Percentiles rank a stretch among this genome's conserved stretches.
These are phyloP conservation scores for Psilocybe tampanensis DNA, from an alignment of 768 basidiomycete genomes.

Conservation along the genomic window DNA sequence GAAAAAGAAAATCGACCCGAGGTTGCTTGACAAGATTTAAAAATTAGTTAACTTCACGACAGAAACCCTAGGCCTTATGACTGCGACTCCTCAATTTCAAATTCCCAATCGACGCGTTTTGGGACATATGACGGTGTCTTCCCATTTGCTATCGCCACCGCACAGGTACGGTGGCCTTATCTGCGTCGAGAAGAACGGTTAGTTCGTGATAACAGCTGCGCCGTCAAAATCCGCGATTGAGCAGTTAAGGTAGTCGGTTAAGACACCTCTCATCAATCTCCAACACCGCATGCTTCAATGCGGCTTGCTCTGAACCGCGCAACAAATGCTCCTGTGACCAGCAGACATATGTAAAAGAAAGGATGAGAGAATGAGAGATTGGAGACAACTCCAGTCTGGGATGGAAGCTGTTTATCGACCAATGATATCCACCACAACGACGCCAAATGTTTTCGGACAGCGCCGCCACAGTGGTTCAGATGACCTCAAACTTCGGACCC, in stretches of 20 bases:
- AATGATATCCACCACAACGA: constrained; percentile 4
- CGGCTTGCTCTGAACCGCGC: background rate
- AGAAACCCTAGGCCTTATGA: too few relatives aligned
- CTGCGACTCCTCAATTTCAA: too few relatives aligned
- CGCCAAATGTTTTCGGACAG: background rate
- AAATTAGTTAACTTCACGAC: too few relatives aligned
- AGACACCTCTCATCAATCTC: background rate
- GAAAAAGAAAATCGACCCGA: too few relatives aligned
- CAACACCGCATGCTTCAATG: background rate
- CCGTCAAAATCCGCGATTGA: constrained; percentile 3
- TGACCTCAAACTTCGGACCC: constrained; percentile 11
- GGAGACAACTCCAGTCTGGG: constrained; percentile 7
- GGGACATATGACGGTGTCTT: background rate
- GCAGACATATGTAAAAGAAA: background rate
- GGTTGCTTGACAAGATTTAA: too few relatives aligned
- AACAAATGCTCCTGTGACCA: constrained; percentile 9
- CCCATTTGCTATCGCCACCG: background rate
- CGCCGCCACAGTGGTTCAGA: constrained; percentile 6
- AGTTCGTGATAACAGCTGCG: constrained; percentile 2
- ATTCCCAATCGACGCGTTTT: background rate
- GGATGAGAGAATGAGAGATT: background rate
- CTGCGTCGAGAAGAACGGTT: background rate
- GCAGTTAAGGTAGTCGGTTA: background rate
- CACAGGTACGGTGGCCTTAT: background rate
- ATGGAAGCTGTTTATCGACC: constrained; percentile 10